These are phyloP conservation scores for Nevesoporus exiguus DNA, from an alignment of 768 basidiomycete species.

Conservation along the genomic window DNA sequence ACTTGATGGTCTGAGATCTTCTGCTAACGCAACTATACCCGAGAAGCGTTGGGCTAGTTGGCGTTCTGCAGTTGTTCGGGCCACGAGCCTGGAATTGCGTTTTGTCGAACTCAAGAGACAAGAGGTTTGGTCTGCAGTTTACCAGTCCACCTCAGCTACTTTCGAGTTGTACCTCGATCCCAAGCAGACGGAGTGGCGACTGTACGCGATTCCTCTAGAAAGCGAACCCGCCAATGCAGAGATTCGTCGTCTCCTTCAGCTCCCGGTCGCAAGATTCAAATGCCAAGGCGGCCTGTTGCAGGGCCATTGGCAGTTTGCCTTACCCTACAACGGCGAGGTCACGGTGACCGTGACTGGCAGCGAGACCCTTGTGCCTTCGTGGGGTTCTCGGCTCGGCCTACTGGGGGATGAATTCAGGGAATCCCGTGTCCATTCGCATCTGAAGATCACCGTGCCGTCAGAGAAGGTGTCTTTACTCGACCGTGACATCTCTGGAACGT, in stretches of 20 bases:
- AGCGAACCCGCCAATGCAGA: conserved; percentile 74
- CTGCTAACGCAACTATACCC: conserved; percentile 42
- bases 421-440: conserved; percentile 59
- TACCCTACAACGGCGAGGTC: conserved; percentile 59
- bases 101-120: conserved; percentile 87
- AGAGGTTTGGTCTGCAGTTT: conserved; percentile 80
- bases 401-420: conserved; percentile 60
- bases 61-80: conserved; percentile 62
- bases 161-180: conserved; percentile 78
- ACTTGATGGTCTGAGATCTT: conserved; percentile 48
- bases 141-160: conserved; percentile 63
- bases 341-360: conserved; percentile 52
- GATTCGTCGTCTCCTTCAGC: conserved; percentile 67
- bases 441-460: conserved; percentile 59
- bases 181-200: conserved; percentile 79
- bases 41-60: conserved; percentile 65
- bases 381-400: conserved; percentile 82
- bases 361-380: conserved; percentile 74
- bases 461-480: conserved; percentile 54
- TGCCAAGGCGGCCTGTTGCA: conserved; percentile 55
- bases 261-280: conserved; percentile 73
- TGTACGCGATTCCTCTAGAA: conserved; percentile 69
- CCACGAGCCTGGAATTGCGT: conserved; percentile 60
- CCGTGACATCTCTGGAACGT: conserved; percentile 77
- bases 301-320: conserved; percentile 77